Conservation (phyloP, 1,284 basidiomycete genomes). For the Ceraceosorus guamensis region DNA sequence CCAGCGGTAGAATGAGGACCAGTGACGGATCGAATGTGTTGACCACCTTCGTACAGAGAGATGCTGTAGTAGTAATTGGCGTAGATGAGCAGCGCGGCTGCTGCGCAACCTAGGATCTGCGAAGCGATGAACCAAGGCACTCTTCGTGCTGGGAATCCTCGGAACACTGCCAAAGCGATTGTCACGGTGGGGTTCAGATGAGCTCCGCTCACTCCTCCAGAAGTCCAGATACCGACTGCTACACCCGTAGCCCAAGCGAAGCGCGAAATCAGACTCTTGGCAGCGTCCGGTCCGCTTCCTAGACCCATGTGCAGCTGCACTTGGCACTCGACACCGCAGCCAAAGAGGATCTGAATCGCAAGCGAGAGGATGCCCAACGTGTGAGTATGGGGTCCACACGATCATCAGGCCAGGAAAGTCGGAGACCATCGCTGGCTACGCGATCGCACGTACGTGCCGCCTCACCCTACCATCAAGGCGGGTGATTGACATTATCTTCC, state of each 20-base stretch:
- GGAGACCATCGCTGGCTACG: too few species aligned
- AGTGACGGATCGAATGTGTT: conserved; percentile 57
- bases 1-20: conserved; percentile 55
- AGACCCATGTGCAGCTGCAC: conserved; percentile 29
- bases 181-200: conserved; percentile 50
- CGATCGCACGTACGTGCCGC: too few species aligned
- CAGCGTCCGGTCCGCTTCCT: conserved; percentile 11
- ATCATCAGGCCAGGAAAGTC: conserved; percentile 28
- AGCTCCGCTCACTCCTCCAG: conserved; percentile 29
- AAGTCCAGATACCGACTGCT: conserved; percentile 29
- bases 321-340: conserved; percentile 40
- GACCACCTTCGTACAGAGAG: conserved; percentile 61
- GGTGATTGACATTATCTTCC: not conserved
- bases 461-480: too few species aligned
- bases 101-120: conserved; percentile 64
- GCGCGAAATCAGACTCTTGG: conserved; percentile 20
- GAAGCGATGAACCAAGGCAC: conserved; percentile 65
- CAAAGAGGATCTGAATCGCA: conserved; percentile 29
- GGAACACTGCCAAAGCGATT: conserved; percentile 60
- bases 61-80: conserved; percentile 71
- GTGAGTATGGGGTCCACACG: too few species aligned
- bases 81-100: conserved; percentile 64
- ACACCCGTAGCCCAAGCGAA: conserved; percentile 40
- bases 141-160: conserved; percentile 70
- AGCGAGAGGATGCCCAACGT: too few species aligned